Evolutionary conservation across 2,329 filamentous ascomycete species (phyloP).

Genomic region (Venturia effusa): DNA sequence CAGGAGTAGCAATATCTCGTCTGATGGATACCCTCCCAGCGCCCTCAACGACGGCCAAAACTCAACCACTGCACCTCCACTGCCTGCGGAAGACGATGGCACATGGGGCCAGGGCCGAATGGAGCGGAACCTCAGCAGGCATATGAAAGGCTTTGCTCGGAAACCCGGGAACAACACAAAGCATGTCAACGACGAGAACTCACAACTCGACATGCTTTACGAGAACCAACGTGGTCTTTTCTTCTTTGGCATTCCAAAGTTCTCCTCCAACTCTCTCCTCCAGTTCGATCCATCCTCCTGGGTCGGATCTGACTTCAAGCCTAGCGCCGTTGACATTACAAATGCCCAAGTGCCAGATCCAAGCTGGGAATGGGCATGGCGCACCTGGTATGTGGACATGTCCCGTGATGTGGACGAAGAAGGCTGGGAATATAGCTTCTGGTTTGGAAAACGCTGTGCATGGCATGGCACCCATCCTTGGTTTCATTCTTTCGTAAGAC

Average conservation of each 20-base stretch:
- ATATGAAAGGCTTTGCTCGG: constrained; percentile 18
- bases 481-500: constrained; percentile 91
- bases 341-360: constrained; percentile 92
- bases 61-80: background rate
- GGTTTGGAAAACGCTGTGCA: constrained; percentile 46
- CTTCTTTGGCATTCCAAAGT: constrained; percentile 80
- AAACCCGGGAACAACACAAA: constrained; percentile 18
- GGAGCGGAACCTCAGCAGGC: constrained; percentile 13
- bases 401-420: constrained; percentile 76
- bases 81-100: constrained; percentile 11
- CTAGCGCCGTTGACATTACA: constrained; percentile 58
- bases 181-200: constrained; percentile 13
- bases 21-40: background rate
- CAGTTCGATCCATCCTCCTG: constrained; percentile 78
- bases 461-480: constrained; percentile 86
- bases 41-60: background rate
- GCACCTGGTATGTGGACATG: constrained; percentile 64
- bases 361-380: constrained; percentile 83
- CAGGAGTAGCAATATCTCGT: background rate
- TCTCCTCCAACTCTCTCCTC: constrained; percentile 74
- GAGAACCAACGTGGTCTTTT: constrained; percentile 92
- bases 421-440: constrained; percentile 94
- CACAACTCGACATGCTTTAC: constrained; percentile 65
- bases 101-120: constrained; percentile 12
- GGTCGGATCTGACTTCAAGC: constrained; percentile 54